Evolutionary conservation across 2,329 filamentous ascomycete genomes (phyloP).

Genomic region (Colletotrichum melonis): DNA sequence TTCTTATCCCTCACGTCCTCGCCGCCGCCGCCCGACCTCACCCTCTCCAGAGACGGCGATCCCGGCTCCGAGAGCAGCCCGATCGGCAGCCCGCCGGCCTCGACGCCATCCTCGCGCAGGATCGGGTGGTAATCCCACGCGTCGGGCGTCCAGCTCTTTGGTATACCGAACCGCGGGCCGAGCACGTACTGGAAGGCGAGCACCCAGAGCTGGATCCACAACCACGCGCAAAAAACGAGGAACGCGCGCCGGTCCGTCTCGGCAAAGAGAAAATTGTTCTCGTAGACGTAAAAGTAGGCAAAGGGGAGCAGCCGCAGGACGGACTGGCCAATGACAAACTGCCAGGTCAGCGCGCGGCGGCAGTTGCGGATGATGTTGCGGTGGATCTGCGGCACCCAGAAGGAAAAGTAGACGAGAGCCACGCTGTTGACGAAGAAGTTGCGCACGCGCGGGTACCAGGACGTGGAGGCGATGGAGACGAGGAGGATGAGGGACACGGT

Average conservation of each 20-base stretch:
- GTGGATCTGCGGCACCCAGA: slow-evolving; percentile 93
- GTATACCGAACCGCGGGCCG: slow-evolving; percentile 88
- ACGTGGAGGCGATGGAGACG: slow-evolving; percentile 67
- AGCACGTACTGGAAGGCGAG: slow-evolving; percentile 86
- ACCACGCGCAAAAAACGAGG: slow-evolving; percentile 75
- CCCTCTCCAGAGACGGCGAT: slow-evolving; percentile 43
- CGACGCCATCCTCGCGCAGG: slow-evolving; percentile 82
- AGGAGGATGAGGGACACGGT: slow-evolving; percentile 67
- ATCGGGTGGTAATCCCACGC: slow-evolving; percentile 97
- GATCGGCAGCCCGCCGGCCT: slow-evolving; percentile 84
- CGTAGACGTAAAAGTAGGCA: slow-evolving; percentile 84
- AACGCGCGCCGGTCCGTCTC: slow-evolving; percentile 76
- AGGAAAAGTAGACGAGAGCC: slow-evolving; percentile 82
- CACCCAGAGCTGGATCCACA: slow-evolving; percentile 86
- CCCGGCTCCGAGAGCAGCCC: slow-evolving; percentile 64
- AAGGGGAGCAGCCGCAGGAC: slow-evolving; percentile 82
- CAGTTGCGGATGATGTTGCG: slow-evolving; percentile 93
- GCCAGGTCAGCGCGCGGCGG: slow-evolving; percentile 90
- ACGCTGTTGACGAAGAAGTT: slow-evolving; percentile 71
- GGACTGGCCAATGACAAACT: slow-evolving; percentile 88
- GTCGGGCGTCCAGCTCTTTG: slow-evolving; percentile 73
- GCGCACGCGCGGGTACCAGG: slow-evolving; percentile 69
- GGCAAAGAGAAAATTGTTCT: slow-evolving; percentile 85
- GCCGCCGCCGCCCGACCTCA: slow-evolving; percentile 44
- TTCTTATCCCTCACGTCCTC: slow-evolving; percentile 47